Evolutionary conservation across 2,329 filamentous ascomycete genomes (phyloP), one percentile per base, ranked within the genome.

Genomic region (Neospermospora avenae): DNA sequence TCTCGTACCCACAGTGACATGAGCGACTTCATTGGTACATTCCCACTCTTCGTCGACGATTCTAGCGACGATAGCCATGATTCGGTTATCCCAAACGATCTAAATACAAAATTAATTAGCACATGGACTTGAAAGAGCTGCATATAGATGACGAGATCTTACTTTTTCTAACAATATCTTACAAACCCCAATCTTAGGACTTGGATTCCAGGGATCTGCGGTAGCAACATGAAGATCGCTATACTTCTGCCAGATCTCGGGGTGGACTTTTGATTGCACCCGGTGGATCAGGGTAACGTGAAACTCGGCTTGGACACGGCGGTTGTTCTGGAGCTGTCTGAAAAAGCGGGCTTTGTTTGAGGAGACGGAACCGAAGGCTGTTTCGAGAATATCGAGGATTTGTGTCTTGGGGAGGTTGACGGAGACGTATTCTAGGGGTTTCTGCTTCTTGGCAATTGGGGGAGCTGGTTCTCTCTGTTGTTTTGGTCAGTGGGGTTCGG

Each of bases 211-310:
- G 8, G 57, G 34, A 41, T 65, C 63, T n/a, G 60, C 55, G 8
- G 65, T 68, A 1, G 76, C 76, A 18, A 66, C 54, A 67, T 90
- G 84, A 1, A 90, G 75, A n/a, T 81, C 76, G 4, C 72, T 74
- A 67, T 97, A 93, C 58, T 80, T 82, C 57, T 87, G 77, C 95
- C 95, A 99, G 57, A 93, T 78, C 8, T 87, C 83, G 0, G 86
- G 82, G 64, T 87, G 75, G 31, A 87, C 76, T 42, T 79, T 78
- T 10, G 84, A 77, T 2, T 78, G 79, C 11, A 87, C 85, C 49
- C 88, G 87, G 74, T 99, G 95, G 73, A 97, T 91, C 41, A 99
- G 82, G 0, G 95, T 99, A 60, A 99, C 90, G 73, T 99, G 95
- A 73, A 98, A 99, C 42, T 86, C 81, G n/a, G 81, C 72, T 74